Percentiles rank a stretch among this genome's conserved stretches.
Conservation (phyloP, 2,329 filamentous ascomycete genomes). For the Claviceps sp. region DNA sequence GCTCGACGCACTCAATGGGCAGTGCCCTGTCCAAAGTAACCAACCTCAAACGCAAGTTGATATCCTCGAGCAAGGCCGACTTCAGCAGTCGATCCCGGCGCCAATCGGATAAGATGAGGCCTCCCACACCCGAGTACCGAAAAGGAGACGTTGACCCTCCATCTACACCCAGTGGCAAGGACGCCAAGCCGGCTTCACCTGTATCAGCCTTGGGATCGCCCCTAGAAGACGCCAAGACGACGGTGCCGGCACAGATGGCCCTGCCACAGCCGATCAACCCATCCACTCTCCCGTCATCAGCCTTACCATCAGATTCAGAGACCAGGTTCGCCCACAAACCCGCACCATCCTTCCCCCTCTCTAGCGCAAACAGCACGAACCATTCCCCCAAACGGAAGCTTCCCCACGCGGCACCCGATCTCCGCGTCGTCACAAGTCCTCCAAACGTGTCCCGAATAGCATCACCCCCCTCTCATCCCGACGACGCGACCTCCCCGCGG, state of each 20-base stretch:
- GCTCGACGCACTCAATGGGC: slow-evolving; percentile 18
- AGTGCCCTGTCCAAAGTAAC: slow-evolving; percentile 19
- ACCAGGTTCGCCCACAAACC: not conserved
- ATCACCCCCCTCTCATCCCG: not conserved
- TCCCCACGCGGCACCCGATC: slow-evolving; percentile 10
- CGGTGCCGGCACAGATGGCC: slow-evolving; percentile 2
- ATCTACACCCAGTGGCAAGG: slow-evolving; percentile 20
- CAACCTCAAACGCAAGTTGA: slow-evolving; percentile 14
- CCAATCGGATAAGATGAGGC: slow-evolving; percentile 18
- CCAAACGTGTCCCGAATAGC: slow-evolving; percentile 9
- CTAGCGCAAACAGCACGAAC: slow-evolving; percentile 2
- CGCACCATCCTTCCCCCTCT: not conserved
- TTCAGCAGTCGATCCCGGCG: not conserved
- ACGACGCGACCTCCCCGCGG: not conserved
- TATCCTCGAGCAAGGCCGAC: slow-evolving; percentile 1
- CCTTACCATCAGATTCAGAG: not conserved
- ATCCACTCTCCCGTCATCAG: not conserved
- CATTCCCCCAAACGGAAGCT: slow-evolving; percentile 16
- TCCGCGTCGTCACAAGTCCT: slow-evolving; percentile 11
- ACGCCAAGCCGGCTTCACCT: slow-evolving; percentile 31
- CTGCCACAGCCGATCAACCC: slow-evolving; percentile 6
- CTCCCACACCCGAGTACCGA: slow-evolving; percentile 37
- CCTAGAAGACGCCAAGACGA: slow-evolving; percentile 7
- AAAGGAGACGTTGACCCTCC: slow-evolving; percentile 24
- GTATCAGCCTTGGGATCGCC: slow-evolving; percentile 29